Percentiles rank a stretch among this genome's conserved stretches.
phyloP scores from a whole-genome alignment of 1,139 yeast genomes.

The Yamadazyma aaseri region DNA sequence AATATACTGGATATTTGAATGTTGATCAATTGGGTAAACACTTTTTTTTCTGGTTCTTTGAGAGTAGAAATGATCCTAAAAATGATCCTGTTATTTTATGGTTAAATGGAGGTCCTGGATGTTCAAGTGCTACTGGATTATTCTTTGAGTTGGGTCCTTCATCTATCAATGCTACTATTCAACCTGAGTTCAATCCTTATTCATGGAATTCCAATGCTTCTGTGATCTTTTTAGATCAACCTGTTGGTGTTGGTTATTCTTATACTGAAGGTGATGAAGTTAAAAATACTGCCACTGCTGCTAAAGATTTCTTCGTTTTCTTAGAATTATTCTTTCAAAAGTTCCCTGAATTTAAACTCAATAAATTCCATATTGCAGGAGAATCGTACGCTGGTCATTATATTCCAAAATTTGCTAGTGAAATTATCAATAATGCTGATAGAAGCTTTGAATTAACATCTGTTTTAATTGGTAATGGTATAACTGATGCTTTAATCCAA shows the following conservation, averaged over 20 bases:
- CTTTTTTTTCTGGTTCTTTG: constrained; percentile 86
- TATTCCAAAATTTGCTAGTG: constrained; percentile 75
- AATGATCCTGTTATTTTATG: constrained; percentile 84
- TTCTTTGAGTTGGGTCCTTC: constrained; percentile 91
- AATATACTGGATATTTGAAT: constrained; percentile 66
- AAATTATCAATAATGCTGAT: constrained; percentile 64
- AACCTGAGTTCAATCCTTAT: constrained; percentile 73
- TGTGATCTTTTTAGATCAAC: constrained; percentile 91
- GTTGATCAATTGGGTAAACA: constrained; percentile 60
- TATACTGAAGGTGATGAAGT: constrained; percentile 59
- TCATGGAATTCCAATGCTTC: constrained; percentile 91
- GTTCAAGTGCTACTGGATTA: constrained; percentile 87
- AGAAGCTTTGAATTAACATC: constrained; percentile 67
- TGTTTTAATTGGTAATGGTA: constrained; percentile 79
- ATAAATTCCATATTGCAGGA: constrained; percentile 79
- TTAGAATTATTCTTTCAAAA: constrained; percentile 74
- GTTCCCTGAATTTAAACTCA: constrained; percentile 59
- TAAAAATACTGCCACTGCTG: constrained; percentile 66
- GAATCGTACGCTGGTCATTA: constrained; percentile 90
- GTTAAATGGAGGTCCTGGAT: constrained; percentile 93
- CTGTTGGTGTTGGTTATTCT: constrained; percentile 87
- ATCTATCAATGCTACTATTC: constrained; percentile 60
- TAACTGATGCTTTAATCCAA: constrained; percentile 74
- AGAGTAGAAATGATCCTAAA: constrained; percentile 83
- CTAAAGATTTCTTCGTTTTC: constrained; percentile 76